Base-by-base conservation (phyloP, 768 basidiomycete species). In the Serendipita sp. region DNA sequence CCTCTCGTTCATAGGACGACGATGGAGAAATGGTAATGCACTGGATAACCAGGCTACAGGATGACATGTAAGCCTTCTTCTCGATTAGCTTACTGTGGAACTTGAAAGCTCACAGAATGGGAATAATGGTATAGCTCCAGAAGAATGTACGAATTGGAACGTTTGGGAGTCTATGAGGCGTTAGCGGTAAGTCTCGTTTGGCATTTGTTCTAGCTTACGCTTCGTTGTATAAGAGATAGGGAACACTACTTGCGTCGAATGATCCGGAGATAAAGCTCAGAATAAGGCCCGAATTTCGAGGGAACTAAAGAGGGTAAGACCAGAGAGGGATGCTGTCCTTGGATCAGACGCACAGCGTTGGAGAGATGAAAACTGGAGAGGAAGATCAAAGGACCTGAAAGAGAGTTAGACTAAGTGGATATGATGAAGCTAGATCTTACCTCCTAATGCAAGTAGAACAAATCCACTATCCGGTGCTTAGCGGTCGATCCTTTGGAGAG, bases 341-440 rank as follows among this genome's bases (percentile, higher is more conserved):
- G 48, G 10, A 30, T 36, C 56, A 60, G 4, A 60, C 56, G 18
- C 35, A 60, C 56, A 2, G 75, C 72, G 65, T 76, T 76, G 34
- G 74, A 73, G 11, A 76, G 71, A 65, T 76, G 76, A 65, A 76
- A 76, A 32, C 71, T 71, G 13, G 75, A 69, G 1, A 76, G 68
- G 69, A 76, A 76, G 63, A 76, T 74, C 51, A 74, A 68, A 38
- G 75, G 75, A 2, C 75, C 56, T 60, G 16, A 7, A n/a, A 23
- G 32, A 16, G 7, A 16, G 18, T 52, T n/a, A 52, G 48, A 16
- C 18, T 52, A 32, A 32, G 32, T 7, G 7, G n/a, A 41, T 18
- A 7, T 16, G 32, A 52, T 13, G 18, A 52, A 52, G 18, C 10
- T 23, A 10, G 16, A 52, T 32, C 32, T 7, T 52, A 52, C 48